Base-by-base conservation (phyloP, 2,329 filamentous ascomycete genomes). In the Aspergillus glaucus region DNA sequence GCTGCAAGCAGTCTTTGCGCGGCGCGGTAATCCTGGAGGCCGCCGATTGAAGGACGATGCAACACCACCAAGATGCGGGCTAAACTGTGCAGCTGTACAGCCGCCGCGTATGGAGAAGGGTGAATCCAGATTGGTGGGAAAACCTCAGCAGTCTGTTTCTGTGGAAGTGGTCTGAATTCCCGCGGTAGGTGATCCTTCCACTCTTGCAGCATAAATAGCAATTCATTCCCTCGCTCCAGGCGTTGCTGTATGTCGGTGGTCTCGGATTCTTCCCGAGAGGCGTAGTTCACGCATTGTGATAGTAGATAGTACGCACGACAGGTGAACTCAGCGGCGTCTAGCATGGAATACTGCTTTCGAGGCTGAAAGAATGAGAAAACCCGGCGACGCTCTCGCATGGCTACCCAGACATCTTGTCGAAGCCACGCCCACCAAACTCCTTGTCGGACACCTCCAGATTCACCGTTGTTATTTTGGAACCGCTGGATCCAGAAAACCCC, bases 391-490 rank as follows among this genome's bases (percentile, higher is more conserved):
- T 84, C 80, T 0, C 79, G 73, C 53, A 84, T 83, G 0, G 81
- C 81, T 2, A 79, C 81, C 81, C 81, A 85, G 0, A 81, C 73
- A 57, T 85, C 82, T 57, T 85, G 82, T n/a, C 79, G 70, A 3
- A 85, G 66, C 82, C 81, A 85, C 0, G 77, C 75, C 81, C 82
- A 85, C 82, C 81, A 85, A 0, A 80, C 78, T 0, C 80, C 77
- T 52, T 78, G 75, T 39, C 77, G 71, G 0, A 85, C 66, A 0
- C 80, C 79, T 0, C 76, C 75, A 0, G 75, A 77, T 44, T 79
- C 79, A 1, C 80, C 81, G 47, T 84, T 74, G 41, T 82, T 81
- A 43, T 81, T 73, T 46, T 81, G 79, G 0, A 76, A 80, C n/a
- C 80, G 68, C 49, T 84, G 77, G 14, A 85, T 84, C 78, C 81